Conservation (phyloP, 345 rosid genomes). For the Eucalyptus curtisii region DNA sequence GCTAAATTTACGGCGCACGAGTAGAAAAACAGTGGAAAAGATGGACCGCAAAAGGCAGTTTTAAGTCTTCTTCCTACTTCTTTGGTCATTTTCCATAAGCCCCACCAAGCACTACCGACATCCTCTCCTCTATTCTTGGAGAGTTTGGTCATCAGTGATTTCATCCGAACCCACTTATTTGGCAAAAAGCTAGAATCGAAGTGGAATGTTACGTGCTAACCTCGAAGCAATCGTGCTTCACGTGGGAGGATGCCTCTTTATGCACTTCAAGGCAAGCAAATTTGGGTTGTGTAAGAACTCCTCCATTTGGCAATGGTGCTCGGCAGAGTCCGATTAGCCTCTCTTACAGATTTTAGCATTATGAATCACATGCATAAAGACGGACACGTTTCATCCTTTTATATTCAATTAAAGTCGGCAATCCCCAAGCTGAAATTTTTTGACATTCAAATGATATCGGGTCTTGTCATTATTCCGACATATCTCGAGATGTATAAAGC, state of each 20-base stretch:
- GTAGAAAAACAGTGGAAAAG: neutral
- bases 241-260: neutral
- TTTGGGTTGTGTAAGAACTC: neutral
- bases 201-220: neutral
- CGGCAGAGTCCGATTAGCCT: neutral
- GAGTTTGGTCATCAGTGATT: neutral
- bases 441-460: no score
- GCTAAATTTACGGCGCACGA: neutral
- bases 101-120: neutral
- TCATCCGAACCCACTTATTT: neutral
- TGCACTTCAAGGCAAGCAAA: neutral
- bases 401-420: neutral
- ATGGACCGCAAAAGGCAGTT: neutral
- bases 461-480: neutral
- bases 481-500: neutral
- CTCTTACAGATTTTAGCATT: neutral
- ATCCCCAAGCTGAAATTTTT: neutral
- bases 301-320: neutral
- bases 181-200: neutral
- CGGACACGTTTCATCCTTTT: neutral
- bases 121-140: neutral
- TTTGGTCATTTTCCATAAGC: neutral
- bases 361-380: neutral
- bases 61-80: neutral
- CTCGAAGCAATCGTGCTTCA: neutral